Conservation (phyloP, 208 protist species). For the Entamoeba invadens region DNA sequence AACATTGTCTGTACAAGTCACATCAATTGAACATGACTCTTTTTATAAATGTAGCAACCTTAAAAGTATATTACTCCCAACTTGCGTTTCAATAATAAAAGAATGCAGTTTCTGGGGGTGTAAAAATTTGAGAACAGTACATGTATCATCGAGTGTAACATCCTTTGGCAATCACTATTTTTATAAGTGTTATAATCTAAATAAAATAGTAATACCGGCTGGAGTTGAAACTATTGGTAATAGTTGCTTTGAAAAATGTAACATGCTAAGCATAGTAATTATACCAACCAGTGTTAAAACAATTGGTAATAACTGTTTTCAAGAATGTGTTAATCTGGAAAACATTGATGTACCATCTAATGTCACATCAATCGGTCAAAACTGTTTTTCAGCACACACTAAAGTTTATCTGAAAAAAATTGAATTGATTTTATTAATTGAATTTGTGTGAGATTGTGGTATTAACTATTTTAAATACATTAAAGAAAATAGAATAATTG, state of each 20-base stretch:
- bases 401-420: too few relatives aligned
- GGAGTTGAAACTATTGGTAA: background rate
- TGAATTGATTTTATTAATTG: too few relatives aligned
- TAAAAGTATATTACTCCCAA: background rate
- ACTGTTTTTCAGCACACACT: too few relatives aligned
- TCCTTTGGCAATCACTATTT: background rate
- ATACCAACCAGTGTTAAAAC: background rate
- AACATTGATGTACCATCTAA: background rate
- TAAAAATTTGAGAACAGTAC: background rate
- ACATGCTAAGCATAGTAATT: background rate
- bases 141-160: background rate
- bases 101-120: background rate
- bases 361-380: background rate
- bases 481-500: too few relatives aligned
- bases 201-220: background rate
- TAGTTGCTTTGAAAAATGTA: background rate
- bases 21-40: too few relatives aligned
- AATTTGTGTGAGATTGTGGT: too few relatives aligned
- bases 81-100: background rate
- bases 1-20: background rate
- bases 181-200: background rate
- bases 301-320: background rate
- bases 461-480: too few relatives aligned
- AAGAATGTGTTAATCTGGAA: background rate
- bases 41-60: background rate